These are phyloP conservation scores for Mycena galericulata DNA, from an alignment of 768 basidiomycete species.

Conservation along the genomic window DNA sequence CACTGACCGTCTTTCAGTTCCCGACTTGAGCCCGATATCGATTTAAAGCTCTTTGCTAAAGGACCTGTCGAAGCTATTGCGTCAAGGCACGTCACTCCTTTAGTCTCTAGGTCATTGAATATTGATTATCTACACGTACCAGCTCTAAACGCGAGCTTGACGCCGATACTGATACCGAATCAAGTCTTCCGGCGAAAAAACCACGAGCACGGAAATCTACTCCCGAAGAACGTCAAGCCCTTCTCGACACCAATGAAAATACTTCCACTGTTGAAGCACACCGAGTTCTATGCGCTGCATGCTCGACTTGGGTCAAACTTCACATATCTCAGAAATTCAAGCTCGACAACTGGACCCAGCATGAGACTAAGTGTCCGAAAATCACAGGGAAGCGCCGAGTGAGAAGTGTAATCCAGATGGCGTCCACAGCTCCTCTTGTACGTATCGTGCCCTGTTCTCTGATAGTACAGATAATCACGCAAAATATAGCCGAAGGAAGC, in stretches of 20 bases:
- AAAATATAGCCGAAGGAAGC: not conserved
- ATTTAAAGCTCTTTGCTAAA: too few species aligned
- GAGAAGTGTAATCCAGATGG: not conserved
- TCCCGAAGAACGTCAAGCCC: not conserved
- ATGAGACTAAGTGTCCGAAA: not conserved
- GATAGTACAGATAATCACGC: not conserved
- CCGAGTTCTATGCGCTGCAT: conserved; percentile 6
- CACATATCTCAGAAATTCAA: not conserved
- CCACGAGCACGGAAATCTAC: not conserved
- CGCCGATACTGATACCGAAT: too few species aligned
- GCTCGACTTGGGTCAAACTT: conserved; percentile 12
- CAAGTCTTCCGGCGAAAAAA: not conserved
- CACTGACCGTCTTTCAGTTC: too few species aligned
- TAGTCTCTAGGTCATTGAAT: not conserved
- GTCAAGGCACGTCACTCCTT: too few species aligned
- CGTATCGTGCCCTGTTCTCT: not conserved
- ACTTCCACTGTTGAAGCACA: conserved; percentile 1
- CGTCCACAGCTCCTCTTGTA: not conserved
- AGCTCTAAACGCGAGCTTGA: not conserved
- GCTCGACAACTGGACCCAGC: conserved; percentile 5
- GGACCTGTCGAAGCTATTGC: too few species aligned
- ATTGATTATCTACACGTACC: not conserved
- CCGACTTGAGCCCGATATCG: too few species aligned
- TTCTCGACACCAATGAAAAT: not conserved
- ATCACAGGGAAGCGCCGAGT: conserved; percentile 1